phyloP scores from a whole-genome alignment of 805 yeast species.

The Cyberlindnera meyerae region DNA sequence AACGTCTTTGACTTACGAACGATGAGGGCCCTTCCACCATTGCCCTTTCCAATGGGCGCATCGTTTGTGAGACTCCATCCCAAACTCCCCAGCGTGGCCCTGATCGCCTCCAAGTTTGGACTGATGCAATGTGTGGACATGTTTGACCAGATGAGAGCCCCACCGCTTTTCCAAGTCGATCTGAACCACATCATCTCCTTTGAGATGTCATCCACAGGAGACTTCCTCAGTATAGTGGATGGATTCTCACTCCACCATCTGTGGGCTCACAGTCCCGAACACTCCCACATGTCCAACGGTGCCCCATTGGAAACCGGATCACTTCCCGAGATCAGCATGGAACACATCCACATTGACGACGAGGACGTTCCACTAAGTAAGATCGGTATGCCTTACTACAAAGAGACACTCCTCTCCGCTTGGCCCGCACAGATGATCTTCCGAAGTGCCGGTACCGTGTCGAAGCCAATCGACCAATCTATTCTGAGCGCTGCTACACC shows the following conservation, averaged over 20 bases:
- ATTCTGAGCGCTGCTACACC: conserved; percentile 35
- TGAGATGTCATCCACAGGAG: conserved; percentile 55
- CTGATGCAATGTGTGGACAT: conserved; percentile 83
- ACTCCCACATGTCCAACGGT: conserved; percentile 37
- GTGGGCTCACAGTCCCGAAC: conserved; percentile 54
- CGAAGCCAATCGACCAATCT: conserved; percentile 45
- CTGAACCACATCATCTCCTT: conserved; percentile 32
- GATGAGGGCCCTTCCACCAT: conserved; percentile 67
- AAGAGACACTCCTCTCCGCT: conserved; percentile 68
- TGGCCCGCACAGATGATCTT: conserved; percentile 69
- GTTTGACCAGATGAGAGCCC: conserved; percentile 66
- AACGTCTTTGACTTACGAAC: conserved; percentile 75
- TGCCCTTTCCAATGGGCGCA: conserved; percentile 89
- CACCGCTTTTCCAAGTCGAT: conserved; percentile 61
- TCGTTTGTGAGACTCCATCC: conserved; percentile 82
- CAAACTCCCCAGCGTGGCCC: conserved; percentile 67
- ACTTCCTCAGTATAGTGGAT: conserved; percentile 67
- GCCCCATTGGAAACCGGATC: conserved; percentile 56
- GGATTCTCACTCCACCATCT: conserved; percentile 39
- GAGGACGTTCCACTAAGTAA: conserved; percentile 54
- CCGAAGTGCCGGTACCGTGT: conserved; percentile 56
- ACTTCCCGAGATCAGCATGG: conserved; percentile 30
- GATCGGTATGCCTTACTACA: conserved; percentile 85
- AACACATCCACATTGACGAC: conserved; percentile 40
- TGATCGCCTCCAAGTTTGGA: conserved; percentile 72